Conservation (phyloP, 2,329 filamentous ascomycete species). For the Talaromyces sp. region DNA sequence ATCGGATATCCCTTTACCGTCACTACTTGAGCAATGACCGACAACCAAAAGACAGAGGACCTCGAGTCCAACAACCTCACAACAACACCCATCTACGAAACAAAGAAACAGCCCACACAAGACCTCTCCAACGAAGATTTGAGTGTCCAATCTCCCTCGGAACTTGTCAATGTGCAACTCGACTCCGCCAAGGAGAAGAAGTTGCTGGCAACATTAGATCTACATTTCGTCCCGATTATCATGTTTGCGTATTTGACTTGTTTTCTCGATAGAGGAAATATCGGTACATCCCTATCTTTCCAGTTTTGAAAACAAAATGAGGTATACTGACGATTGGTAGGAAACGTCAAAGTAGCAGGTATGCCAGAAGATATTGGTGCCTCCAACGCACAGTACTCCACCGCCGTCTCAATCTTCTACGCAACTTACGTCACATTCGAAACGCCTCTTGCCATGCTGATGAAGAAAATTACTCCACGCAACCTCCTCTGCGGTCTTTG, state of each 20-base stretch:
- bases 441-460: slow-evolving; percentile 45
- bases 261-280: slow-evolving; percentile 56
- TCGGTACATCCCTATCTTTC: slow-evolving; percentile 33
- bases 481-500: slow-evolving; percentile 40
- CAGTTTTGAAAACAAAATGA: no score
- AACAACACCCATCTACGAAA: not conserved
- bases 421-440: slow-evolving; percentile 52
- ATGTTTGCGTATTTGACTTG: slow-evolving; percentile 56
- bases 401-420: slow-evolving; percentile 52
- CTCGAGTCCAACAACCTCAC: not conserved
- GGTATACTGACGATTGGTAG: slow-evolving; percentile 21
- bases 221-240: slow-evolving; percentile 51
- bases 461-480: slow-evolving; percentile 49
- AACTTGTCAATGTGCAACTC: slow-evolving; percentile 28
- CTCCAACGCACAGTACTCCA: slow-evolving; percentile 44
- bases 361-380: slow-evolving; percentile 48
- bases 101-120: not conserved
- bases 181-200: slow-evolving; percentile 47
- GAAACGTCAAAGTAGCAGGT: slow-evolving; percentile 49
- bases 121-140: not conserved
- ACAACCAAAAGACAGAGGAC: not conserved
- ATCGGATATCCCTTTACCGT: not conserved
- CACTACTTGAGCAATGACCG: not conserved
- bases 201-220: slow-evolving; percentile 49
- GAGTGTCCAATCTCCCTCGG: slow-evolving; percentile 22